These are phyloP conservation scores for Ligustrum vulgare DNA, from an alignment of 257 asterid genomes.

Conservation along the genomic window DNA sequence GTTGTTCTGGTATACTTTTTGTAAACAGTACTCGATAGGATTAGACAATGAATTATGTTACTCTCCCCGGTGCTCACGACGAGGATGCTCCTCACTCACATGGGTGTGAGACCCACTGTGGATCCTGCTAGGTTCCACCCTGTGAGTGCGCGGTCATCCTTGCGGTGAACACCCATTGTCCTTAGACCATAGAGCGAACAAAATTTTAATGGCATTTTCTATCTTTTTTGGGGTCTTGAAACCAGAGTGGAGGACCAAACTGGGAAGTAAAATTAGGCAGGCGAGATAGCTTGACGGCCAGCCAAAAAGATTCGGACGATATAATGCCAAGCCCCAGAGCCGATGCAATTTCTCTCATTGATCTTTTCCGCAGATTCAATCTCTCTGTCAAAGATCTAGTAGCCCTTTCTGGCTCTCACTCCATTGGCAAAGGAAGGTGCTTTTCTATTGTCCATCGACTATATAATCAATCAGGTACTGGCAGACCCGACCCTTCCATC, in stretches of 20 bases:
- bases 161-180: too few relatives aligned
- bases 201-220: too few relatives aligned
- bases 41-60: too few relatives aligned
- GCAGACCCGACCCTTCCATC: slow-evolving; percentile 79
- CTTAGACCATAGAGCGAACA: too few relatives aligned
- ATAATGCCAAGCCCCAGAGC: slow-evolving; percentile 98
- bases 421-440: slow-evolving; percentile 84
- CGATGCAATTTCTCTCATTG: slow-evolving; percentile 57
- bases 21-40: not conserved
- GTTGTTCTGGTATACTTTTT: slow-evolving; percentile 64
- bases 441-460: slow-evolving; percentile 81
- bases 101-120: too few relatives aligned
- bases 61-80: too few relatives aligned
- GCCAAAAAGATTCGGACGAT: slow-evolving; percentile 66
- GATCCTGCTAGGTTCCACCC: too few relatives aligned
- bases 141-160: too few relatives aligned
- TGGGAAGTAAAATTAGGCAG: slow-evolving; percentile 93
- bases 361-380: slow-evolving; percentile 62
- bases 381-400: slow-evolving; percentile 72
- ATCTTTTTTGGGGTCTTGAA: not conserved
- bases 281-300: slow-evolving; percentile 81
- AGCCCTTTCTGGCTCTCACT: slow-evolving; percentile 94
- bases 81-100: too few relatives aligned
- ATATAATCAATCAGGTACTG: slow-evolving; percentile 90
- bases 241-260: slow-evolving; percentile 84